Conservation (phyloP, 169 alveolate species). For the Sarcocystis neurona region DNA sequence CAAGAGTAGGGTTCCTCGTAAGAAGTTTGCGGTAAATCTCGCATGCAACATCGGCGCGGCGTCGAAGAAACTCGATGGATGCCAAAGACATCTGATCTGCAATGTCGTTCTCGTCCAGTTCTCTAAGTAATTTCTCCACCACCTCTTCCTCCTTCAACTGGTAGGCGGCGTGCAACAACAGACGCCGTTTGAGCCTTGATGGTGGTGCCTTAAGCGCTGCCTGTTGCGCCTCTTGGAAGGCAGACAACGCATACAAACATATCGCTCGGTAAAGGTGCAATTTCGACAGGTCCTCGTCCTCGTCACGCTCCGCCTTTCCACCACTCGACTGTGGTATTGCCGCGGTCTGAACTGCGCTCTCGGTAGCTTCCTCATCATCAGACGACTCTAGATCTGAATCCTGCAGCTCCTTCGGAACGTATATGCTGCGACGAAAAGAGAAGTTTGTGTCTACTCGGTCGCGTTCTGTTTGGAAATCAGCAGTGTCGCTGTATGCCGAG, state of each 20-base stretch:
- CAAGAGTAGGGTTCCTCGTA: not conserved
- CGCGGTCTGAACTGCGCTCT: too few species aligned
- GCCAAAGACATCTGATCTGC: constrained; percentile 7
- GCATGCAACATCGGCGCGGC: constrained; percentile 20
- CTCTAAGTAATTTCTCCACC: not conserved
- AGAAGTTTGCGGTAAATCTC: not conserved
- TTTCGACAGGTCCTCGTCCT: too few species aligned
- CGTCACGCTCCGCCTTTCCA: too few species aligned
- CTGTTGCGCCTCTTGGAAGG: constrained; percentile 10
- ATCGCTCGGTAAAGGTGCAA: constrained; percentile 19
- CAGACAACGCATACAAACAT: not conserved
- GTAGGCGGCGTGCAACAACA: not conserved
- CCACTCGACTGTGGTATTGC: too few species aligned
- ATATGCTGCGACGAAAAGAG: too few species aligned
- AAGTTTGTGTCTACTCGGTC: too few species aligned
- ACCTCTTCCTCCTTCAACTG: not conserved
- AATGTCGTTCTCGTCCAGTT: not conserved
- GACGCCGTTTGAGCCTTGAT: not conserved
- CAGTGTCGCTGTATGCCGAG: too few species aligned
- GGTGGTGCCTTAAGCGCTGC: not conserved
- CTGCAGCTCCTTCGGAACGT: too few species aligned
- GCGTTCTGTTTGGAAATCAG: too few species aligned
- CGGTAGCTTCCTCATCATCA: too few species aligned
- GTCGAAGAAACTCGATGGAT: not conserved
- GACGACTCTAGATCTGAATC: too few species aligned